Evolutionary conservation across 1,284 basidiomycete species (phyloP).

Genomic region (Neolentinus lepideus): DNA sequence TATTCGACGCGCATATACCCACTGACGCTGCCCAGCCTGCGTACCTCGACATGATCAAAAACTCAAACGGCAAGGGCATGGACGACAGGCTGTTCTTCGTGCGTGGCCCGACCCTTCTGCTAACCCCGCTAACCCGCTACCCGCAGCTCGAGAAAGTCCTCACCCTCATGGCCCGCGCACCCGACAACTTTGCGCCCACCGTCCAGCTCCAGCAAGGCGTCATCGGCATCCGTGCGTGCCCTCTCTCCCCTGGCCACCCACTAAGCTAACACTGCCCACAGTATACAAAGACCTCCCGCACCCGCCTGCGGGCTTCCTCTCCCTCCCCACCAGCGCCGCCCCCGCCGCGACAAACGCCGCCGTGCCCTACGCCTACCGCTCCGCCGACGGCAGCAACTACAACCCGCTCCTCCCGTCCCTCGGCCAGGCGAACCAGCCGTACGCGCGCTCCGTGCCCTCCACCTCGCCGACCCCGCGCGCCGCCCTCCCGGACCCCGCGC

Average conservation of each 20-base stretch:
- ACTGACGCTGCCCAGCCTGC: background rate
- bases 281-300: slow-evolving; percentile 77
- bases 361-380: slow-evolving; percentile 46
- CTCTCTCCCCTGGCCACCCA: slow-evolving; percentile 3
- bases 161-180: slow-evolving; percentile 53
- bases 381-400: slow-evolving; percentile 70
- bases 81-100: slow-evolving; percentile 59
- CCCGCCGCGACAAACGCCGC: slow-evolving; percentile 6
- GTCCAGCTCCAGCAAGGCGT: slow-evolving; percentile 43
- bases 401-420: slow-evolving; percentile 64
- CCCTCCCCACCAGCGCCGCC: slow-evolving; percentile 1
- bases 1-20: background rate
- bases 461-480: slow-evolving; percentile 32
- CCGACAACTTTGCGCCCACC: slow-evolving; percentile 36
- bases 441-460: slow-evolving; percentile 66
- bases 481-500: slow-evolving; percentile 56
- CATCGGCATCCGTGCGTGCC: slow-evolving; percentile 43
- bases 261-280: slow-evolving; percentile 17
- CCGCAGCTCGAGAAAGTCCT: slow-evolving; percentile 61
- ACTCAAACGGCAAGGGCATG: slow-evolving; percentile 36
- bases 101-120: slow-evolving; percentile 7
- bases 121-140: background rate
- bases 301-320: slow-evolving; percentile 59
- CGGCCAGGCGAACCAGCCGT: slow-evolving; percentile 69
- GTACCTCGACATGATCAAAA: slow-evolving; percentile 12